These are phyloP conservation scores for Phaeosphaeria sp. DNA, from an alignment of 2,329 filamentous ascomycete genomes.

Conservation along the genomic window DNA sequence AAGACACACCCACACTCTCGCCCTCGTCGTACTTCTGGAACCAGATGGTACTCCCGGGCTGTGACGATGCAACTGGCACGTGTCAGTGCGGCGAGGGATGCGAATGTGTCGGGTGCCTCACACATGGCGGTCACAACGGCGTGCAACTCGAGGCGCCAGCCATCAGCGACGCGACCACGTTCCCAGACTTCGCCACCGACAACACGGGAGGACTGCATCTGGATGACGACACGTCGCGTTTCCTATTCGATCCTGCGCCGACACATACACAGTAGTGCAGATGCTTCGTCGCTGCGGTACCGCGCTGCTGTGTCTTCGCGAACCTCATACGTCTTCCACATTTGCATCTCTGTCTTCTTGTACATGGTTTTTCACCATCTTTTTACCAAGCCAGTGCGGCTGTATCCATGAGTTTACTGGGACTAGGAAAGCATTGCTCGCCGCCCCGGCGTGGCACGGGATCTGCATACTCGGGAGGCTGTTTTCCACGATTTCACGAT, in stretches of 20 bases:
- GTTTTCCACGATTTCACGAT: background rate
- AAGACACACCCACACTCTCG: conserved; percentile 44
- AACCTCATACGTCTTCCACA: background rate
- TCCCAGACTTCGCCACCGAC: conserved; percentile 19
- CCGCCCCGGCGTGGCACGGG: background rate
- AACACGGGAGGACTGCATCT: conserved; percentile 7
- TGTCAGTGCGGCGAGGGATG: conserved; percentile 62
- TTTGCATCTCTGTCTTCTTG: background rate
- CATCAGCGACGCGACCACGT: conserved; percentile 19
- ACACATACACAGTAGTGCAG: background rate
- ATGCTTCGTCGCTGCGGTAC: background rate
- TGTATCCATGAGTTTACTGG: background rate
- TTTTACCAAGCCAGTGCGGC: conserved; percentile 5
- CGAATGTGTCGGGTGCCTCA: conserved; percentile 60
- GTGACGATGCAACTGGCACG: conserved; percentile 57
- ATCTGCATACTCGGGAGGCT: background rate
- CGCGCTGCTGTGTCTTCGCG: too few relatives aligned
- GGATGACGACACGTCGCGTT: conserved; percentile 4
- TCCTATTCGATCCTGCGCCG: conserved; percentile 1
- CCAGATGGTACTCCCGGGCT: conserved; percentile 48
- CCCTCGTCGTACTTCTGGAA: conserved; percentile 49
- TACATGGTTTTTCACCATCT: background rate
- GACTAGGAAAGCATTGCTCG: background rate
- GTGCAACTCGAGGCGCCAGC: conserved; percentile 41
- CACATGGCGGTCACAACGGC: conserved; percentile 59